Evolutionary conservation across 805 yeast species (phyloP), one percentile per base, ranked within the genome.

Genomic region (Teunomyces panamensis): DNA sequence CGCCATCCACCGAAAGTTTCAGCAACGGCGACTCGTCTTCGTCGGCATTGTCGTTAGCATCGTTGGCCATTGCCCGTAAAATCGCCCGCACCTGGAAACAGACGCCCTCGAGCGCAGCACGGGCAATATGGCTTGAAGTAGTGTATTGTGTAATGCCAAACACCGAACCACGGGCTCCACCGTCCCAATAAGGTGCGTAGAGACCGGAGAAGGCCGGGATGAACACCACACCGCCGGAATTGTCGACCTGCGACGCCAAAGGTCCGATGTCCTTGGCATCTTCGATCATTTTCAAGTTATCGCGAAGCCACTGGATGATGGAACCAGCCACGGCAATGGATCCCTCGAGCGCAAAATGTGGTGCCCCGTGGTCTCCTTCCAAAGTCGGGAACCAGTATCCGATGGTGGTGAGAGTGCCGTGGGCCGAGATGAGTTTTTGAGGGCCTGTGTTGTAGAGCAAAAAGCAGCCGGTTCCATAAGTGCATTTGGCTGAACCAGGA

Each of bases 271-370:
- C 96, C 56, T 85, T 84, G 5, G 96, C 87, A 49, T 81, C 80
- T 57, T 82, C 83, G 57, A 91, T 87, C 60, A 91, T 71, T 55
- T 87, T 85, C 69, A 91, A 78, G 71, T 90, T 90, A 69, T 91
- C 96, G 62, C 96, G 78, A 56, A 92, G 78, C 96, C 97, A 91
- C 69, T 89, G 96, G 54, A 91, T 89, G 56, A 87, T 87, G 8
- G 96, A 84, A 28, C 98, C 97, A 17, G 97, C 97, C 46, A 90
- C 97, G 3, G 97, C 95, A 59, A 92, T 88, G 6, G 97, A 89
- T 45, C 98, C 98, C 69, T 91, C 98, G 45, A 91, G 73, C 9
- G 97, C 97, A 68, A 81, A 91, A 55, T 86, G 89, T 5, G 97
- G 96, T 56, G 77, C 65, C 1, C 69, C 67, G 26, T 59, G 65